These are phyloP conservation scores for Dacryopinax primogenitus DNA, from an alignment of 768 basidiomycete species.

Conservation along the genomic window DNA sequence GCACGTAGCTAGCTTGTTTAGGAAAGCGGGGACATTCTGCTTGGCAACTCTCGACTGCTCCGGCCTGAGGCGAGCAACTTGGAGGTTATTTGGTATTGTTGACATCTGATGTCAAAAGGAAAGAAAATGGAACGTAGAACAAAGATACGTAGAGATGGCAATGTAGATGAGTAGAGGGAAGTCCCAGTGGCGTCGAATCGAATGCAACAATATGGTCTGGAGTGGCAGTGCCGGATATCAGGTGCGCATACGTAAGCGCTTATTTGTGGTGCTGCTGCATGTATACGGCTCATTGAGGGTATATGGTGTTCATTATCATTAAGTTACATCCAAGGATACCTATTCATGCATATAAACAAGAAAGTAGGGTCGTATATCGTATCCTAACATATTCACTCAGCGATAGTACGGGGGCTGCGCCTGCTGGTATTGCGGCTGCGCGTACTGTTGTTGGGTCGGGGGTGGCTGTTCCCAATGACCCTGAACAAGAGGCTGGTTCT, in stretches of 20 bases:
- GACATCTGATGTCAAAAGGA: neutral
- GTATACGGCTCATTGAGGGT: neutral
- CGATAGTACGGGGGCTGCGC: neutral
- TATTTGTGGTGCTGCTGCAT: no score
- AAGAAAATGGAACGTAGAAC: neutral
- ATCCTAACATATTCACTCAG: neutral
- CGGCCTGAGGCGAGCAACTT: neutral
- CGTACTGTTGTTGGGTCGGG: neutral
- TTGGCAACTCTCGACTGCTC: conserved; percentile 3
- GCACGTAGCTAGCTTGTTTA: conserved; percentile 87
- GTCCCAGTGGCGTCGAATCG: neutral
- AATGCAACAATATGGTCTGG: neutral
- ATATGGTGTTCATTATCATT: neutral
- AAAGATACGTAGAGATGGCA: neutral
- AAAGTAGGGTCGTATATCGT: neutral
- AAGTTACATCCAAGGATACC: neutral
- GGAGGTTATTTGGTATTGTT: conserved; percentile 5
- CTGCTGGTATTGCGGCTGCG: neutral
- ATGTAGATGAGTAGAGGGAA: neutral
- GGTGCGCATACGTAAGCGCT: neutral
- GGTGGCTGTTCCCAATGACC: neutral
- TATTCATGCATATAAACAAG: neutral
- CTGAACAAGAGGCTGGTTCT: neutral
- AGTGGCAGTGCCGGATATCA: neutral
- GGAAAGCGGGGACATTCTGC: conserved; percentile 57